A percentile compares a stretch with the other conserved stretches of the same genome.
Conservation (phyloP, 139 green algal species). For the Closterium sp. region DNA sequence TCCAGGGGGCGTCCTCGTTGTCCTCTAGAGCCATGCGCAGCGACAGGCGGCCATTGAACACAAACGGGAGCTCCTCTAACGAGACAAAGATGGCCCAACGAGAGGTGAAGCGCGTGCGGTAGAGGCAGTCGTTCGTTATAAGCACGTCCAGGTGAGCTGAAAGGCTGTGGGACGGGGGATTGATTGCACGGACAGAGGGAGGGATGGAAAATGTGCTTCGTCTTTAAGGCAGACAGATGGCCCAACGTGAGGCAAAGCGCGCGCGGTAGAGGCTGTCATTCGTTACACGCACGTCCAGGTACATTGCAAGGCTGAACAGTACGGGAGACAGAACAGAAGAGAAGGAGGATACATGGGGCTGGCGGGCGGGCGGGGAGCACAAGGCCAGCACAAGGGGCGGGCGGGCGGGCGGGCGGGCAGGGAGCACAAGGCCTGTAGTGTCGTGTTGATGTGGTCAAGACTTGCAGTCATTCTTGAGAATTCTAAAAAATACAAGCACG, state of each 20-base stretch:
- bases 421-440: too few species aligned
- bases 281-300: too few species aligned
- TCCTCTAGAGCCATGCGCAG: neutral
- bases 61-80: neutral
- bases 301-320: too few species aligned
- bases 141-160: neutral
- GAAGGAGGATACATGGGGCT: too few species aligned
- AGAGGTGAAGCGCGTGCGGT: neutral
- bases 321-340: too few species aligned
- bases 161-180: neutral
- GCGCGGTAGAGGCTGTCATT: too few species aligned
- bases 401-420: too few species aligned
- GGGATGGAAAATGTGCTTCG: neutral
- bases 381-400: too few species aligned
- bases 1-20: neutral
- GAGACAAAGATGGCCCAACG: neutral
- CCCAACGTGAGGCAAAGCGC: neutral
- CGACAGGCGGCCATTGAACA: neutral
- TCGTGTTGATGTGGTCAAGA: too few species aligned
- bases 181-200: too few species aligned
- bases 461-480: too few species aligned
- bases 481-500: neutral
- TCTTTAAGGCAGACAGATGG: neutral
- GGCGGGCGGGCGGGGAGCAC: too few species aligned
- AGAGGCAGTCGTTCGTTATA: neutral